phyloP scores from a whole-genome alignment of 257 asterid species.

The Salvia miltiorrhiza region DNA sequence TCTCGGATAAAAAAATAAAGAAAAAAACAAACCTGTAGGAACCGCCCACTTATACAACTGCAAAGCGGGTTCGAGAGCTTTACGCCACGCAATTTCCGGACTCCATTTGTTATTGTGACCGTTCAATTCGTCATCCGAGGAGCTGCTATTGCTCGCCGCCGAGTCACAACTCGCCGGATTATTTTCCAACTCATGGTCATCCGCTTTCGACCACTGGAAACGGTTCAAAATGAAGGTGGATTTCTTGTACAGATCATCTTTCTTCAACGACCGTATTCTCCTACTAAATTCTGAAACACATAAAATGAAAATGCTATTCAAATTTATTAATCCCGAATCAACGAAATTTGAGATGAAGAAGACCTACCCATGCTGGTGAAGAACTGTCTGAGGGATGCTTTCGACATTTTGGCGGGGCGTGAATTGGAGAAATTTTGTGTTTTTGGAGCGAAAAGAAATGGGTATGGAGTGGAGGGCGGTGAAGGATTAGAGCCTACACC shows the following conservation, averaged over 20 bases:
- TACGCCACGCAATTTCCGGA: constrained; percentile 82
- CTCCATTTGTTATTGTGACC: constrained; percentile 49
- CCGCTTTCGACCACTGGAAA: constrained; percentile 59
- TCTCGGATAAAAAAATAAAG: no score
- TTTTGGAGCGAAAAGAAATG: neutral
- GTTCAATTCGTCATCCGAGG: constrained; percentile 38
- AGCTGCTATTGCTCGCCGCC: constrained; percentile 24
- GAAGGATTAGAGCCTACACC: neutral
- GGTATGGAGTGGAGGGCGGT: neutral
- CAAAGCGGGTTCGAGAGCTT: constrained; percentile 86
- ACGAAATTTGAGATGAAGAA: neutral
- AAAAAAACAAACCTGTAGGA: constrained; percentile 49
- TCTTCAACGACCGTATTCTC: constrained; percentile 32
- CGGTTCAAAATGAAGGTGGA: constrained; percentile 42
- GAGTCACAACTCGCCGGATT: constrained; percentile 15
- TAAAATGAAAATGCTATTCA: neutral
- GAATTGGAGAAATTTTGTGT: neutral
- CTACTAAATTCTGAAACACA: constrained; percentile 44
- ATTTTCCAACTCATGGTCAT: constrained; percentile 29
- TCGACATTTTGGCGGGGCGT: constrained; percentile 34
- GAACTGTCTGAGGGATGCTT: constrained; percentile 32
- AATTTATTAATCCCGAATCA: neutral
- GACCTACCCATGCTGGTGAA: constrained; percentile 36
- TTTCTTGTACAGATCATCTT: constrained; percentile 31
- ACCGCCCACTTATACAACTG: constrained; percentile 81